Percentiles rank a stretch among this genome's conserved stretches.
Evolutionary conservation across 352 stramenopile genomes (phyloP).

Genomic region (Phytopythium delawarense): DNA sequence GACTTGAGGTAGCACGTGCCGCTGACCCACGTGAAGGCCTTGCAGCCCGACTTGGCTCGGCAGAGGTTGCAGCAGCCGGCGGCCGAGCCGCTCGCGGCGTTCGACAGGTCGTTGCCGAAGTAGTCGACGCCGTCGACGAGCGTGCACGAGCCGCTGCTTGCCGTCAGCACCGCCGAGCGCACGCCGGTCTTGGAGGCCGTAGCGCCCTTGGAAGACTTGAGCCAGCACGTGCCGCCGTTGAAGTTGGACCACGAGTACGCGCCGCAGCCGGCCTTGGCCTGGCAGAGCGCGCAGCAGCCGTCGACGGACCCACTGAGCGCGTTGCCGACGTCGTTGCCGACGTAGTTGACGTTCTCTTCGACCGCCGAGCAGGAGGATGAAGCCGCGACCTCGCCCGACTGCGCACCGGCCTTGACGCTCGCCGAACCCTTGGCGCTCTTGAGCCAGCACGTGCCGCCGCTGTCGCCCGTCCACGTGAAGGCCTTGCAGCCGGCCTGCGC

Average conservation of each 20-base stretch:
- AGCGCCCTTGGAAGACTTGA: conserved; percentile 28
- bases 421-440: conserved; percentile 33
- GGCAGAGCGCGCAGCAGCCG: conserved; percentile 29
- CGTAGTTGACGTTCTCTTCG: conserved; percentile 31
- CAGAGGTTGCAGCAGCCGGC: conserved; percentile 28
- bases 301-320: conserved; percentile 10
- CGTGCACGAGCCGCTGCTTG: conserved; percentile 10
- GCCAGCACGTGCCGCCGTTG: conserved; percentile 38
- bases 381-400: conserved; percentile 18
- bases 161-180: conserved; percentile 10
- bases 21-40: conserved; percentile 49
- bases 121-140: conserved; percentile 32
- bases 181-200: conserved; percentile 12
- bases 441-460: conserved; percentile 50
- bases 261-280: conserved; percentile 17
- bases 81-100: conserved; percentile 14
- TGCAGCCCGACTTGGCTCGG: conserved; percentile 18
- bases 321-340: conserved; percentile 22
- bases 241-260: conserved; percentile 42
- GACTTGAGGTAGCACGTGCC: conserved; percentile 64
- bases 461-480: conserved; percentile 48
- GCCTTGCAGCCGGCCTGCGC: conserved; percentile 22
- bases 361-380: conserved; percentile 14
- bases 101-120: conserved; percentile 26
- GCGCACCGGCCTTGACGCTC: conserved; percentile 14